Evolutionary conservation across 495 filamentous ascomycete species (phyloP), one percentile per base, ranked within the genome.

Genomic region (Podospora sp.): DNA sequence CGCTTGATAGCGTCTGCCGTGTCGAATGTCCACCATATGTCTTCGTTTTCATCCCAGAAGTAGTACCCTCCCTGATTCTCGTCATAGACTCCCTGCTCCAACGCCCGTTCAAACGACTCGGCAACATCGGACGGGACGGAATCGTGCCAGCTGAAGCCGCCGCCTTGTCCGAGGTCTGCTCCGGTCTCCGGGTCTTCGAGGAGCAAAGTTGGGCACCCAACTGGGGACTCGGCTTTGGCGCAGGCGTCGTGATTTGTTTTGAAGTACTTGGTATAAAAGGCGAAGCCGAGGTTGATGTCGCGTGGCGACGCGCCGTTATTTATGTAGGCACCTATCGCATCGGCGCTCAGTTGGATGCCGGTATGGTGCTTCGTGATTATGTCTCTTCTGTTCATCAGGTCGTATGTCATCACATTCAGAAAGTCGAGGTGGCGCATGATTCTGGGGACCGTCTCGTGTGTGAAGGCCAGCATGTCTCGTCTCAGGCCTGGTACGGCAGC

Each of bases 361-460:
- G 85, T 90, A 71, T 91, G 88, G 71, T 92, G 89, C 64, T 83
- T 85, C 5, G 90, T 92, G 11, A 86, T 76, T 66, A 80, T 86
- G 71, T 92, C 87, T 20, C 91, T 87, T 22, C 91, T 86, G 78
- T 92, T 92, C 85, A 90, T 90, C 60, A 93, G 73, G 68, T 93
- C 91, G 77, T 93, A 93, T 22, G 85, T 86, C 91, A 93, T 93
- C 60, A 93, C 83, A 72, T 92, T 93, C 72, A 92, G 79, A 76
- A 90, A 90, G 74, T 92, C 89, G 11, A 92, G 80, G 0, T 87
- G 84, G 55, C 78, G 71, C 78, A 82, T 87, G 73, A 93, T 91
- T 56, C 77, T 71, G 1, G 90, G 89, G 0, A 89, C 81, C 0
- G 85, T 88, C 29, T 85, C 74, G n/a, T 79, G 70, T 8, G 85